Base-by-base conservation (phyloP, 2,329 filamentous ascomycete genomes). In the Exophiala sp. region DNA sequence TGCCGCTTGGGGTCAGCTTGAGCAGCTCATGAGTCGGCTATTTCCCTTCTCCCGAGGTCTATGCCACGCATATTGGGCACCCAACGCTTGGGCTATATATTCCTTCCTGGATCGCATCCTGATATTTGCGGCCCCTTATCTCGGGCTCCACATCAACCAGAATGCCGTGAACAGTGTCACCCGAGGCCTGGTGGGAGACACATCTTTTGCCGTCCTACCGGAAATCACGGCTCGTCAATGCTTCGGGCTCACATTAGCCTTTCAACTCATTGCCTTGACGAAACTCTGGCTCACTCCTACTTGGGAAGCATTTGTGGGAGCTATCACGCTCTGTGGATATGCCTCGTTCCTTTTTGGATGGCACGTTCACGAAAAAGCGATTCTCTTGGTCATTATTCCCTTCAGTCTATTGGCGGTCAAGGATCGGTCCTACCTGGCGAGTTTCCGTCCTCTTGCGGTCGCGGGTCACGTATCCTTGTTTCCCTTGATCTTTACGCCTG, bases 291-390 rank as follows among this genome's bases (percentile, higher is more conserved):
- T 80, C 39, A 75, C 78, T 43, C 88, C 89, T 1, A 88, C 81
- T 0, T 95, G 88, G 87, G 86, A 95, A 55, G 85, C 80, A 48
- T 97, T 98, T 65, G 79, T 97, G 35, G 88, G 88, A 2, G 85
- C 88, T 0, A 79, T 95, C 38, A 96, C 91, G 0, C 80, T 97
- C 13, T 97, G 93, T 64, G 93, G 88, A 51, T 98, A 96, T 65
- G 86, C 91, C 0, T 96, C 91, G 0, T 98, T 98, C 71, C 77
- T 98, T 8, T 97, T 97, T 61, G 91, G 93, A 49, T 98, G 91
- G 89, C 93, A 98, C 64, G 93, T 98, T 7, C 93, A 98, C 63
- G 93, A 98, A 66, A 98, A 98, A 69, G 93, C 93, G 1, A 86
- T 98, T 50, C 78, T 98, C 18, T 79, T 97, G 16, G 85, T 97